Evolutionary conservation across 768 basidiomycete species (phyloP).

Genomic region (Collybia sordida): DNA sequence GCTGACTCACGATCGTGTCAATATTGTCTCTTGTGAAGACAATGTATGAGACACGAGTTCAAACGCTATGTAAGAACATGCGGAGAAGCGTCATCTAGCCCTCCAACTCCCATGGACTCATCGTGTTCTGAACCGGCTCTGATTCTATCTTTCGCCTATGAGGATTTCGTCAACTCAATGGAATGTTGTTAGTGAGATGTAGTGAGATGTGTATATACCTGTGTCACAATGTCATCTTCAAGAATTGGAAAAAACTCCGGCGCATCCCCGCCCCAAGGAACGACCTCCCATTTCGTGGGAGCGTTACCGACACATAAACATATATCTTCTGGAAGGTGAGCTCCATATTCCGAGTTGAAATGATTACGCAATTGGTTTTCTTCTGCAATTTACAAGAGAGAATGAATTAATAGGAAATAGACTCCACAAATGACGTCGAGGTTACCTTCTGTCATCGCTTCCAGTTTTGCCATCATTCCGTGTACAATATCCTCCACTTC

Average conservation of each 20-base stretch:
- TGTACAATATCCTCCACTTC: conserved; percentile 62
- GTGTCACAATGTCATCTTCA: conserved; percentile 53
- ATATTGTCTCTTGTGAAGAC: too few relatives aligned
- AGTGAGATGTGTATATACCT: conserved; percentile 28
- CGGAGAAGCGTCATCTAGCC: too few relatives aligned
- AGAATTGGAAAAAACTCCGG: conserved; percentile 64
- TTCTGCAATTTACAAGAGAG: conserved; percentile 41
- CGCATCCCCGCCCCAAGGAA: conserved; percentile 53
- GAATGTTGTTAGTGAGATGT: too few relatives aligned
- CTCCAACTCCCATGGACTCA: too few relatives aligned
- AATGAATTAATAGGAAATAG: conserved; percentile 4
- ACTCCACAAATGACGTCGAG: not conserved
- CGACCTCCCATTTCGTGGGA: conserved; percentile 72
- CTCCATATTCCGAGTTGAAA: conserved; percentile 75
- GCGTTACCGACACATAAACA: conserved; percentile 75
- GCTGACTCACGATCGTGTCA: too few relatives aligned
- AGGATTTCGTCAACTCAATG: too few relatives aligned
- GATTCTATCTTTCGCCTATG: too few relatives aligned
- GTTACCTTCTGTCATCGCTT: conserved; percentile 66
- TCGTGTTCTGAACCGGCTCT: too few relatives aligned
- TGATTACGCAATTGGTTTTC: conserved; percentile 61
- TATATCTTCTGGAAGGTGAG: conserved; percentile 74
- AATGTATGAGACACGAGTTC: too few relatives aligned
- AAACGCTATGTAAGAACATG: too few relatives aligned
- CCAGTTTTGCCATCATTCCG: conserved; percentile 64